phyloP scores from a whole-genome alignment of 495 filamentous ascomycete species.

The Aspergillus steynii region DNA sequence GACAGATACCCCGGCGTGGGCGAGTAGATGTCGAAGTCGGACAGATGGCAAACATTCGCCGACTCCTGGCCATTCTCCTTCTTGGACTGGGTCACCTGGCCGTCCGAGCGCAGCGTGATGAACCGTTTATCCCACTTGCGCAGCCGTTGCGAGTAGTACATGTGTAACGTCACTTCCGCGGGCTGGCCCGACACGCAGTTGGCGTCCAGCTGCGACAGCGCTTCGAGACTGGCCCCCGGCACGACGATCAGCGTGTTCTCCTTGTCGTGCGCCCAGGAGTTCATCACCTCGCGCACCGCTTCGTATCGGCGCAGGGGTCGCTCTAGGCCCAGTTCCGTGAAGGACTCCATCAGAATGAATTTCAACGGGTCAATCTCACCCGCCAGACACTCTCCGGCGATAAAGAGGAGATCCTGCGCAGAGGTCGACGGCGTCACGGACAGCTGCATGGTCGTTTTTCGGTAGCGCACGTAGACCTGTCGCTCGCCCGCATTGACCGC shows the following conservation, averaged over 20 bases:
- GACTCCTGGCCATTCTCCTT: conserved; percentile 58
- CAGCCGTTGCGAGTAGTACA: conserved; percentile 78
- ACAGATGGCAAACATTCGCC: conserved; percentile 76
- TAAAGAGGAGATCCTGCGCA: conserved; percentile 65
- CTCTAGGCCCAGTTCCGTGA: conserved; percentile 73
- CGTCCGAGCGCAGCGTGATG: conserved; percentile 70
- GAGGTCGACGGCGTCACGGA: conserved; percentile 73
- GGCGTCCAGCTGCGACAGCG: conserved; percentile 50
- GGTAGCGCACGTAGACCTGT: conserved; percentile 68
- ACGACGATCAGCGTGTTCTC: conserved; percentile 69
- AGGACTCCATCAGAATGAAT: conserved; percentile 75
- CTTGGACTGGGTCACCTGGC: conserved; percentile 75
- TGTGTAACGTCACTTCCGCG: conserved; percentile 59
- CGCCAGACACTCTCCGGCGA: conserved; percentile 54
- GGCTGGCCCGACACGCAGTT: conserved; percentile 61
- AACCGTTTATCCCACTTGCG: conserved; percentile 87
- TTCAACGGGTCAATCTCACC: conserved; percentile 58
- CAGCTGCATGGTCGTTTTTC: conserved; percentile 59
- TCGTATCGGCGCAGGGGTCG: conserved; percentile 86
- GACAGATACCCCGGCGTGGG: conserved; percentile 65
- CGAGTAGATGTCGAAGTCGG: conserved; percentile 90
- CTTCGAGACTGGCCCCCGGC: conserved; percentile 45
- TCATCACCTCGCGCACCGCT: conserved; percentile 82
- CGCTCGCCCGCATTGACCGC: conserved; percentile 80
- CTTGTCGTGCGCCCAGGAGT: conserved; percentile 82